Evolutionary conservation across 2,329 filamentous ascomycete genomes (phyloP).

Genomic region (Xylariaceae sp.): DNA sequence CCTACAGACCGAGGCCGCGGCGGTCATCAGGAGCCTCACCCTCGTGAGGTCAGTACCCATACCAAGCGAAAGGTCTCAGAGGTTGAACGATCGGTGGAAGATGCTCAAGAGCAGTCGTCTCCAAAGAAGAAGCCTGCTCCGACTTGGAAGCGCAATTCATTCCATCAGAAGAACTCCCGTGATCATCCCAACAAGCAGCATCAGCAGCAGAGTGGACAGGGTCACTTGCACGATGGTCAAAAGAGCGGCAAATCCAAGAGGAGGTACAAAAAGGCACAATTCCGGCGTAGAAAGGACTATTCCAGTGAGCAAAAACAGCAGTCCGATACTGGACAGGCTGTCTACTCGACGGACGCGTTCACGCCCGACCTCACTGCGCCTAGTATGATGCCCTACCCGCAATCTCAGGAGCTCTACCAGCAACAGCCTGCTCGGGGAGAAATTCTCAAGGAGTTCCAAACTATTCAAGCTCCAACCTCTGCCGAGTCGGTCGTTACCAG

Average conservation of each 20-base stretch:
- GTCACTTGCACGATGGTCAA: conserved; percentile 2
- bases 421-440: too few species aligned
- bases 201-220: background rate
- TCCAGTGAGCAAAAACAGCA: too few species aligned
- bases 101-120: background rate
- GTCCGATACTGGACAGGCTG: background rate
- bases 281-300: too few species aligned
- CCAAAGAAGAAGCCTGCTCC: conserved; percentile 7
- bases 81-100: background rate
- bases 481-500: too few species aligned
- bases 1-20: background rate
- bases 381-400: background rate
- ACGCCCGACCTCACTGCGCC: conserved; percentile 1
- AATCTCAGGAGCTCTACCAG: too few species aligned
- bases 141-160: background rate
- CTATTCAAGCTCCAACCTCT: too few species aligned
- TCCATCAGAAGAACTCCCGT: background rate
- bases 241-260: conserved; percentile 6
- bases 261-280: background rate
- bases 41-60: background rate
- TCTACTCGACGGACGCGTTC: conserved; percentile 1
- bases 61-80: conserved; percentile 11
- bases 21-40: background rate
- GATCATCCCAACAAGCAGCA: too few species aligned
- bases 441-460: too few species aligned